Evolutionary conservation across 306 rosid genomes (phyloP).

Genomic region (Quercus ilex): DNA sequence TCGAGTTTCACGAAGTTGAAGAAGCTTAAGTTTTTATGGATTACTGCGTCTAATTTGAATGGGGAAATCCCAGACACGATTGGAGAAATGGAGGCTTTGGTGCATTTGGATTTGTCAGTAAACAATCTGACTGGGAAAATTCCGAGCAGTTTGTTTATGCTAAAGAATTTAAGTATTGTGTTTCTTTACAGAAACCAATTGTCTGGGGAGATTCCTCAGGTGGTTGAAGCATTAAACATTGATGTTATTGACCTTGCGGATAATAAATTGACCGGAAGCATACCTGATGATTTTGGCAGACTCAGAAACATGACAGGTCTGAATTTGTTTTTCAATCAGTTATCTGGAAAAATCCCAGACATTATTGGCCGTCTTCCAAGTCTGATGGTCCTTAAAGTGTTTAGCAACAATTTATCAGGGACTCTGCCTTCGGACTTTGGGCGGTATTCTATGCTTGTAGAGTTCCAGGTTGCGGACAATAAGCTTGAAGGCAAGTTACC

Average conservation of each 20-base stretch:
- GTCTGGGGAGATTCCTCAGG: slow-evolving; percentile 52
- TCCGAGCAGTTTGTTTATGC: slow-evolving; percentile 43
- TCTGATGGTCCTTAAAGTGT: slow-evolving; percentile 32
- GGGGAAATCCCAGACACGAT: slow-evolving; percentile 56
- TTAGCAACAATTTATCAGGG: slow-evolving; percentile 51
- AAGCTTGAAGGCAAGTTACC: slow-evolving; percentile 54
- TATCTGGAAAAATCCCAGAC: slow-evolving; percentile 56
- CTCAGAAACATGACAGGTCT: slow-evolving; percentile 34
- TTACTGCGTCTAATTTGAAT: slow-evolving; percentile 31
- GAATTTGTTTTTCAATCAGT: slow-evolving; percentile 35
- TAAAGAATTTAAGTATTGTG: slow-evolving; percentile 38
- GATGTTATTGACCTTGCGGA: slow-evolving; percentile 35
- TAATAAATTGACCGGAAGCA: slow-evolving; percentile 41
- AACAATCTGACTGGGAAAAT: slow-evolving; percentile 50
- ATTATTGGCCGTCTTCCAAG: slow-evolving; percentile 50
- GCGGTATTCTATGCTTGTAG: slow-evolving; percentile 29
- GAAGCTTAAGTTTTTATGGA: slow-evolving; percentile 38
- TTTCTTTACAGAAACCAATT: slow-evolving; percentile 38
- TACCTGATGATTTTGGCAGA: slow-evolving; percentile 60
- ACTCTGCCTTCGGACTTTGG: slow-evolving; percentile 60
- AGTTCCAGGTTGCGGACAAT: slow-evolving; percentile 33
- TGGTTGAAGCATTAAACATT: slow-evolving; percentile 42
- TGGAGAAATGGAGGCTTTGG: slow-evolving; percentile 55
- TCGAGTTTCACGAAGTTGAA: slow-evolving; percentile 38
- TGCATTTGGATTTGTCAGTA: slow-evolving; percentile 25